These are phyloP conservation scores for Exserohilum rostratum DNA, from an alignment of 2,329 filamentous ascomycete species.

Conservation along the genomic window DNA sequence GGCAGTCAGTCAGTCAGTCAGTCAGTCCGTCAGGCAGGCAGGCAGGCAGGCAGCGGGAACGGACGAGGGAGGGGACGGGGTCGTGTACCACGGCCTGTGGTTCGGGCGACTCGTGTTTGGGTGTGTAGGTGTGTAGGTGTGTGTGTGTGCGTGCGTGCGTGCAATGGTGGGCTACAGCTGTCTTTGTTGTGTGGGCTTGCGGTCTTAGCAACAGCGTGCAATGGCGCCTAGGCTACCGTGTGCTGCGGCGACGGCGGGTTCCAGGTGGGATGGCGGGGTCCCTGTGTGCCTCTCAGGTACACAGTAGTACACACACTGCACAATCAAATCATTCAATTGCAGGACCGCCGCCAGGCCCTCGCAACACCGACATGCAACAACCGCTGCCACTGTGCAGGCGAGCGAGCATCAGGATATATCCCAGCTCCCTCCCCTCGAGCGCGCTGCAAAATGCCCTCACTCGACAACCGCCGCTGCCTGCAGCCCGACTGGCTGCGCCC, in stretches of 20 bases:
- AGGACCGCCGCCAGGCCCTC: not conserved
- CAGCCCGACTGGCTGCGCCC: conserved; percentile 3
- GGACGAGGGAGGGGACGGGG: conserved; percentile 1
- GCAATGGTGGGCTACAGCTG: too few species aligned
- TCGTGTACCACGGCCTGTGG: not conserved
- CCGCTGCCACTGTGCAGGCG: too few species aligned
- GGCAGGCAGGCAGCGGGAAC: not conserved
- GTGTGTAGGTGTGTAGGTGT: too few species aligned
- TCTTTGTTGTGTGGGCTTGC: too few species aligned
- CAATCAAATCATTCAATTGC: not conserved
- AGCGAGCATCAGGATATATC: too few species aligned
- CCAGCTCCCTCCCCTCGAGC: too few species aligned
- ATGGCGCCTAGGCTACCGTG: conserved; percentile 8
- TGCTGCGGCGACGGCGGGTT: conserved; percentile 10
- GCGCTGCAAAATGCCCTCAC: too few species aligned
- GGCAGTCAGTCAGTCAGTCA: conserved; percentile 9
- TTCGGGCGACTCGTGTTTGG: too few species aligned
- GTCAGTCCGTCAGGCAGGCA: not conserved
- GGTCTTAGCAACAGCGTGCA: not conserved
- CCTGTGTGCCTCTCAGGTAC: too few species aligned
- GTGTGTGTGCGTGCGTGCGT: too few species aligned
- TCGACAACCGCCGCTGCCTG: conserved; percentile 15
- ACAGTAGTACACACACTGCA: too few species aligned
- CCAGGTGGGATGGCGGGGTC: conserved; percentile 17
- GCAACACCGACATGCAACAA: conserved; percentile 4